Evolutionary conservation across 2,329 filamentous ascomycete genomes (phyloP), one percentile per base, ranked within the genome.

Genomic region (Aspergillus quadrilineatus): DNA sequence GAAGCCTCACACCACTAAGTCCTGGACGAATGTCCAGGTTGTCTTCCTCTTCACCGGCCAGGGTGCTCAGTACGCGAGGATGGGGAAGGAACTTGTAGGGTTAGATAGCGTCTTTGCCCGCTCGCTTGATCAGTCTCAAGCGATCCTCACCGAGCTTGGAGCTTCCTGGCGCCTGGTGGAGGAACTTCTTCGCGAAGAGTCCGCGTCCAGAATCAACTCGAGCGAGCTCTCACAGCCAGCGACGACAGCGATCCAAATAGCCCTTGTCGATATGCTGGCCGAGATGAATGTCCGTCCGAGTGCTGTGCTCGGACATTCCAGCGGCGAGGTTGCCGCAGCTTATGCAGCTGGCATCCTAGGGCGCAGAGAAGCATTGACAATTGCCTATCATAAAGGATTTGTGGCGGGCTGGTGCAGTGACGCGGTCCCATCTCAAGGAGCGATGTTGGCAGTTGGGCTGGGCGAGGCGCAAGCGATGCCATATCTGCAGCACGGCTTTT

Each of bases 291-390:
- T 72, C 29, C 58, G 56, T 6, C 67, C 69, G 8, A 56, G 46
- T 17, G 47, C 43, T 12, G 67, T 72, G 6, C 55, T 50, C 2
- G 69, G 69, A 4, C 69, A 72, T 43, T 70, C 67, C 0, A 68
- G 66, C 1, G 69, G 69, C 7, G 69, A 72, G 45, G 69, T 79
- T 39, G 76, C 74, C 0, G 77, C 77, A 0, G 76, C 77, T 6
- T 81, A 49, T 22, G 42, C 4, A 36, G 22, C 22, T 22, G 22
- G 22, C 22, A 22, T 22, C 22, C 22, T 22, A 22, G 22, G 22
- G 22, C 22, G 22, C 2, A 22, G 22, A 4, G 22, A 22, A 4
- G 22, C 3, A 22, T 22, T 22, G 22, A 22, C 22, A 22, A 22
- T 22, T 22, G 22, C 22, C 22, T 22, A 22, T 22, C 22, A 22